phyloP scores from a whole-genome alignment of 1,284 basidiomycete species.

The Termitomyces sp. region DNA sequence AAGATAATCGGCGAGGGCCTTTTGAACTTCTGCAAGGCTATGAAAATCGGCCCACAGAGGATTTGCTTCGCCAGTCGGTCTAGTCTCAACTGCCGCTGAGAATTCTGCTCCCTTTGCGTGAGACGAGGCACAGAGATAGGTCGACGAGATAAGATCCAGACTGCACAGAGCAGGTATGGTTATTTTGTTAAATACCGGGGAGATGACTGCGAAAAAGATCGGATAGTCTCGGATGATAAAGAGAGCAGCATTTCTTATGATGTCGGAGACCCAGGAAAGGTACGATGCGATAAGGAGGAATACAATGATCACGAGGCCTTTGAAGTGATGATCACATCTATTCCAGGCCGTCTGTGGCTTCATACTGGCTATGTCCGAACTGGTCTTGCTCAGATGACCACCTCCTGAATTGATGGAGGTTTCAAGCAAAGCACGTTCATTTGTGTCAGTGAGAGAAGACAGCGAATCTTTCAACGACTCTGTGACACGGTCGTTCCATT shows the following conservation, averaged over 20 bases:
- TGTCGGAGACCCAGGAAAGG: background rate
- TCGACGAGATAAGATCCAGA: background rate
- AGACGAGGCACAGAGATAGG: conserved; percentile 2
- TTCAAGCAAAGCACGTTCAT: background rate
- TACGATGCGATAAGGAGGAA: background rate
- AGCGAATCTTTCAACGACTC: background rate
- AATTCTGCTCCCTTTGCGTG: background rate
- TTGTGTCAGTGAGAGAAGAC: background rate
- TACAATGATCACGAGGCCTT: background rate
- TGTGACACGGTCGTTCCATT: background rate
- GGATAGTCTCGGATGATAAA: background rate
- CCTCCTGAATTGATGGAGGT: background rate
- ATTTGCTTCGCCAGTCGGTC: background rate
- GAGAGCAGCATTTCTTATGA: background rate
- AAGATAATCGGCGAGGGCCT: conserved; percentile 31
- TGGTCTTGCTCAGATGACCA: background rate
- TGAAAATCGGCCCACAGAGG: conserved; percentile 28
- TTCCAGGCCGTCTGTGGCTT: background rate
- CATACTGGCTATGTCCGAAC: background rate
- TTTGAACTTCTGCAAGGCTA: conserved; percentile 32
- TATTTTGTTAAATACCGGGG: background rate
- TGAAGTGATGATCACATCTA: background rate
- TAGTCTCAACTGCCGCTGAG: background rate
- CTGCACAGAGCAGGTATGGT: conserved; percentile 1
- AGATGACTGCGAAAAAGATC: background rate